phyloP scores from a whole-genome alignment of 331 rosid genomes.

The Stylosanthes scabra region DNA sequence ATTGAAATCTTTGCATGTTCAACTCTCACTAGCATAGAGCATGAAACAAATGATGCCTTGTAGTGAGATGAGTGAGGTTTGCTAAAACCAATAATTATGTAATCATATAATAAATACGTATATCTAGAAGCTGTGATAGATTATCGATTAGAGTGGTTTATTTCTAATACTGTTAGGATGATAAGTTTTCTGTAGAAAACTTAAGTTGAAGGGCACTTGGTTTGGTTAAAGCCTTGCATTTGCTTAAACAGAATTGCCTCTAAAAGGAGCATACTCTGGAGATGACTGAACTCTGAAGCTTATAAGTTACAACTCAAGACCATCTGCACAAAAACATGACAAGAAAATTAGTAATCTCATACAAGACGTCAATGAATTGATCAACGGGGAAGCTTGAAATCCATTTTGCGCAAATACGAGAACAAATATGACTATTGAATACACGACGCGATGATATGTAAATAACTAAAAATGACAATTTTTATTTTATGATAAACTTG shows the following conservation, averaged over 20 bases:
- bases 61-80: slow-evolving; percentile 24
- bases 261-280: neutral
- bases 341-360: slow-evolving; percentile 29
- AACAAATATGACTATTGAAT: neutral
- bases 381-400: neutral
- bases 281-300: slow-evolving; percentile 19
- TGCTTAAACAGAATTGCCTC: neutral
- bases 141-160: slow-evolving; percentile 13
- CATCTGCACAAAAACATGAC: slow-evolving; percentile 42
- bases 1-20: slow-evolving; percentile 28
- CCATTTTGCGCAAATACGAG: neutral
- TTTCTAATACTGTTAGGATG: slow-evolving; percentile 1
- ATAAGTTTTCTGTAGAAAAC: slow-evolving; percentile 1
- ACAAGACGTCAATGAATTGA: neutral
- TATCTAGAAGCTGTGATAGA: slow-evolving; percentile 4
- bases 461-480: too few species aligned
- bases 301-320: slow-evolving; percentile 22
- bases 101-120: neutral
- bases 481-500: too few species aligned
- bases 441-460: too few species aligned
- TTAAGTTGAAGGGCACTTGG: slow-evolving; percentile 16
- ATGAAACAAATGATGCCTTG: slow-evolving; percentile 18
- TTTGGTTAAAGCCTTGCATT: slow-evolving; percentile 27
- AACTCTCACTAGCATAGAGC: slow-evolving; percentile 5
- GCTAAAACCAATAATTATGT: neutral